Percentiles rank a stretch among this genome's conserved stretches.
Evolutionary conservation across 495 filamentous ascomycete genomes (phyloP).

Genomic region (Tuber borchii): DNA sequence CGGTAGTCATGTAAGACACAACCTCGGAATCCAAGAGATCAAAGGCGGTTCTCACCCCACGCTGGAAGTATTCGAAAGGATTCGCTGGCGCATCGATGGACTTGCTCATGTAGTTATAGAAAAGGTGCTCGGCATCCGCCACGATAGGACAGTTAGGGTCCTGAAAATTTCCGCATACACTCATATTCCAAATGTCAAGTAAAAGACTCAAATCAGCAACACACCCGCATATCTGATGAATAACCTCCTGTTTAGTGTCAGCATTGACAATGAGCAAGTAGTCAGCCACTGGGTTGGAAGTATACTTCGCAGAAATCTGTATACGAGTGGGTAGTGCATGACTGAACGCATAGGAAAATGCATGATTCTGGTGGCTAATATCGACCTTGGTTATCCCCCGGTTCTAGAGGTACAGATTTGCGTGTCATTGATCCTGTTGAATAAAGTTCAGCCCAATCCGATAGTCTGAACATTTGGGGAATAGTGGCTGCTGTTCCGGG

Average conservation of each 20-base stretch:
- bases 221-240: slow-evolving; percentile 13
- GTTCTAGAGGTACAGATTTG: slow-evolving; percentile 23
- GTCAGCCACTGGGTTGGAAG: slow-evolving; percentile 13
- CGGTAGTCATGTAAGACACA: slow-evolving; percentile 19
- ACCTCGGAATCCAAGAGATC: slow-evolving; percentile 22
- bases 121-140: background rate
- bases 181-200: slow-evolving; percentile 34
- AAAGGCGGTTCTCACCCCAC: slow-evolving; percentile 24
- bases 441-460: slow-evolving; percentile 26
- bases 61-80: slow-evolving; percentile 32
- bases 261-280: slow-evolving; percentile 30
- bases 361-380: slow-evolving; percentile 12
- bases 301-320: slow-evolving; percentile 28
- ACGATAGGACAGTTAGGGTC: slow-evolving; percentile 13
- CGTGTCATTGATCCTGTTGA: slow-evolving; percentile 15
- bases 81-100: slow-evolving; percentile 28
- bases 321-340: slow-evolving; percentile 25
- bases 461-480: slow-evolving; percentile 20
- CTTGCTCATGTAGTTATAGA: slow-evolving; percentile 32
- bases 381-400: slow-evolving; percentile 11
- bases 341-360: slow-evolving; percentile 20
- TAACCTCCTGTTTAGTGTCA: slow-evolving; percentile 21
- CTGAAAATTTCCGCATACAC: slow-evolving; percentile 27
- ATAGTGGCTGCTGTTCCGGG: slow-evolving; percentile 11
- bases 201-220: slow-evolving; percentile 19